phyloP scores from a whole-genome alignment of 2,329 filamentous ascomycete species.

The Fusarium albidum region DNA sequence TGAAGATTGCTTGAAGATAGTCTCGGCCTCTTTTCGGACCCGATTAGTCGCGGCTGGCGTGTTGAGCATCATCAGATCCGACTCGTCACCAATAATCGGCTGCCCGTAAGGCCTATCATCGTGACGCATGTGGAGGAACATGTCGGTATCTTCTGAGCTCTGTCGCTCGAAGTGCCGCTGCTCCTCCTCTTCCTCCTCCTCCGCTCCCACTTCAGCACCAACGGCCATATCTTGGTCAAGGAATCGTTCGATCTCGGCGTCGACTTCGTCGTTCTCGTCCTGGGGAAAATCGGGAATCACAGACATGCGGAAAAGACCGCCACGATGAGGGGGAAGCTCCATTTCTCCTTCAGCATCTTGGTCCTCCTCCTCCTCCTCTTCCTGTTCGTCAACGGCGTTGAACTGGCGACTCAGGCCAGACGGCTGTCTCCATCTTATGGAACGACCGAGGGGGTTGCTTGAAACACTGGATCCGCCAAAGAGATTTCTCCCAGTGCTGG shows the following conservation, averaged over 20 bases:
- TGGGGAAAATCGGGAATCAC: slow-evolving; percentile 24
- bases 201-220: slow-evolving; percentile 45
- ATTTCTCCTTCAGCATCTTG: slow-evolving; percentile 47
- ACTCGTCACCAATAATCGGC: slow-evolving; percentile 53
- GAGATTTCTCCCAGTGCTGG: slow-evolving; percentile 45
- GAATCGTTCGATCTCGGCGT: slow-evolving; percentile 48
- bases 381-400: slow-evolving; percentile 45
- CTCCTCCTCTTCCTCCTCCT: slow-evolving; percentile 50
- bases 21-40: slow-evolving; percentile 63
- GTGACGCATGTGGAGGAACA: slow-evolving; percentile 59
- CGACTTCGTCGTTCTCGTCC: slow-evolving; percentile 43
- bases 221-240: slow-evolving; percentile 48
- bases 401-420: slow-evolving; percentile 60
- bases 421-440: slow-evolving; percentile 54
- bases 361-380: slow-evolving; percentile 36
- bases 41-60: slow-evolving; percentile 63
- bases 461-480: slow-evolving; percentile 48
- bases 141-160: slow-evolving; percentile 53
- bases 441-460: slow-evolving; percentile 57
- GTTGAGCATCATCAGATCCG: slow-evolving; percentile 63
- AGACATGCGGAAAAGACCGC: slow-evolving; percentile 45
- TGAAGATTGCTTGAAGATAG: slow-evolving; percentile 62
- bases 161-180: slow-evolving; percentile 51
- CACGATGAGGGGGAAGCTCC: slow-evolving; percentile 44
- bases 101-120: slow-evolving; percentile 50